These are phyloP conservation scores for Xylariaceae sp. DNA, from an alignment of 2,329 filamentous ascomycete genomes.

Conservation along the genomic window DNA sequence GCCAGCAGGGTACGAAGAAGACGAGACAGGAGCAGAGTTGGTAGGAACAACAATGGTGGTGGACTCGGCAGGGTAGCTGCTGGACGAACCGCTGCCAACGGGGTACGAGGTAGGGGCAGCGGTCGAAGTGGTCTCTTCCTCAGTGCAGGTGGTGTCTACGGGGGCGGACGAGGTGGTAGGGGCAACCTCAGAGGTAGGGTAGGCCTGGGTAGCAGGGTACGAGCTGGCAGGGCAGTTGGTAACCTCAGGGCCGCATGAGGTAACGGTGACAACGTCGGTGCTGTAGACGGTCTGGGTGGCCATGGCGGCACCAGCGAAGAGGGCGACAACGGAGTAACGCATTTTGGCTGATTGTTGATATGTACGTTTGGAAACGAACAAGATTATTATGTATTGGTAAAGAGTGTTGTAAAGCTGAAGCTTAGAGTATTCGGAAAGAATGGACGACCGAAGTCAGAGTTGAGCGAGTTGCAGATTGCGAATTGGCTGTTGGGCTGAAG, in stretches of 20 bases:
- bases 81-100: slow-evolving; percentile 8
- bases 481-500: slow-evolving; percentile 44
- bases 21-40: not conserved
- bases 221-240: slow-evolving; percentile 55
- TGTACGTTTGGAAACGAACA: slow-evolving; percentile 30
- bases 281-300: slow-evolving; percentile 49
- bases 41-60: not conserved
- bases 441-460: slow-evolving; percentile 56
- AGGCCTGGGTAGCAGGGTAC: slow-evolving; percentile 36
- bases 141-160: not conserved
- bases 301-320: slow-evolving; percentile 46
- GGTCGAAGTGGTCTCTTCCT: not conserved
- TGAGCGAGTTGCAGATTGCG: slow-evolving; percentile 36
- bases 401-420: slow-evolving; percentile 30
- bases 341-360: slow-evolving; percentile 48
- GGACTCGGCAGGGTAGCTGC: slow-evolving; percentile 12
- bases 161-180: slow-evolving; percentile 5
- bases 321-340: slow-evolving; percentile 55
- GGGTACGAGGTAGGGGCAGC: not conserved
- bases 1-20: not conserved
- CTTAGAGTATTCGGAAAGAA: slow-evolving; percentile 42
- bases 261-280: slow-evolving; percentile 58
- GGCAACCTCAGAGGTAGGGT: slow-evolving; percentile 22
- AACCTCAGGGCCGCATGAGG: slow-evolving; percentile 56
- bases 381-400: slow-evolving; percentile 27